Evolutionary conservation across 2,329 filamentous ascomycete species (phyloP), one percentile per base, ranked within the genome.

Genomic region (Colletotrichum sidae): DNA sequence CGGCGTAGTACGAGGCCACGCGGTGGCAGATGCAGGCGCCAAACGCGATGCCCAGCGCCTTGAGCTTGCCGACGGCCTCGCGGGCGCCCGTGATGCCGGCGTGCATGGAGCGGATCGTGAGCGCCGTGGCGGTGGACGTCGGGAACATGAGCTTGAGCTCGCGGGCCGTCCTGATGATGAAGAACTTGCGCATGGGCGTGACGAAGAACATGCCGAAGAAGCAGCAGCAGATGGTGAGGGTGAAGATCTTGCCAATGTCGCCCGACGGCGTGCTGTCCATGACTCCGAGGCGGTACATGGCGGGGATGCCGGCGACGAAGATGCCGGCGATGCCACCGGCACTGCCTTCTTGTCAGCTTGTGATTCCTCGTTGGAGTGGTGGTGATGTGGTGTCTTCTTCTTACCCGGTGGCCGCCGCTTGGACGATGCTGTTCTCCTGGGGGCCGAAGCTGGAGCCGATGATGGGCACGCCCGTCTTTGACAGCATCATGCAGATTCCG

Each of bases 131-230:
- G 34, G 86, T 86, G 0, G 86, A 75, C 0, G 86, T 84, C 2
- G 87, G 87, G 75, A 89, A 89, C 60, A 89, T 81, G 49, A 89
- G 79, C 61, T 82, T 83, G 38, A 89, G 76, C 75, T 89, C 86
- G 9, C 86, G 80, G 3, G 86, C 86, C 11, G 90, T 86, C 64
- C 89, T 86, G 73, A 90, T 85, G 74, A 91, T 85, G 79, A 90
- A 91, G 79, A 91, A 90, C 72, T 89, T 89, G 63, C 88, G 86
- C 17, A 89, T 81, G 8, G 87, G 87, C 0, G 86, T 88, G 53
- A 85, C 84, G 69, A 89, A 88, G 74, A 88, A 88, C 65, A 90
- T 82, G 4, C 88, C 88, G 73, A 90, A 90, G 76, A 89, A 88
- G 9, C 84, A 86, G 64, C 86, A 86, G 52, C 89, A 84, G 47